Evolutionary conservation across 2,329 filamentous ascomycete species (phyloP), one percentile per base, ranked within the genome.

Genomic region (Ophiostoma perfectum): DNA sequence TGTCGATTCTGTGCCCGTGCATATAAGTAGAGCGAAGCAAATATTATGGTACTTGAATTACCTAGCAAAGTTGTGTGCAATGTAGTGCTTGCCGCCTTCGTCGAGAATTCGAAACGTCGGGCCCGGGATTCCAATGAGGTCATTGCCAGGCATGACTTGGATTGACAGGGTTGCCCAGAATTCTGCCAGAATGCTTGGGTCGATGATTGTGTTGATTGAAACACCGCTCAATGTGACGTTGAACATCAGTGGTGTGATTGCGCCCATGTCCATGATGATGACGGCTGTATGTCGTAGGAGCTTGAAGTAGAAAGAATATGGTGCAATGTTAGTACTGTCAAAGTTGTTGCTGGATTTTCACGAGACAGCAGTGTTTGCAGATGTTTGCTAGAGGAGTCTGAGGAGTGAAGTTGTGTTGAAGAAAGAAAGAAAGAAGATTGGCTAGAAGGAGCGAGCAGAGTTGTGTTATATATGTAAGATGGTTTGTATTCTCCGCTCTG

Each of bases 31-130:
- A 49, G 16, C 4, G 2, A 18, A 2, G 49, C 52, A 3, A 38
- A 18, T 41, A n/a, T 16, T 6, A 44, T 8, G 5, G 39, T n/a
- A n/a, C n/a, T 44, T 55, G 4, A 39, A 47, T 55, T 62, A 69
- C 69, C 47, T 69, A 7, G 69, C 67, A 41, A 68, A 71, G 45
- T 68, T 70, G 60, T 68, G 67, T 2, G 70, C 70, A 49, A 71
- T 68, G 60, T 62, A 70, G 6, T 67, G 67, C 36, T 69, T 70
- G 12, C 67, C 70, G 5, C 70, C 70, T 3, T 69, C 69, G 36
- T 71, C 70, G 5, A 71, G 69, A 36, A 69, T 60, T 2, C 69
- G 67, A n/a, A 71, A 71, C 1, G 67, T 68, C 14, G 67, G 63
- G 2, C 69, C 70, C 3, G 70, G 60, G 18, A 71, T 69, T 1